Conservation (phyloP, 805 yeast genomes). For the Lipomyces japonicus region DNA sequence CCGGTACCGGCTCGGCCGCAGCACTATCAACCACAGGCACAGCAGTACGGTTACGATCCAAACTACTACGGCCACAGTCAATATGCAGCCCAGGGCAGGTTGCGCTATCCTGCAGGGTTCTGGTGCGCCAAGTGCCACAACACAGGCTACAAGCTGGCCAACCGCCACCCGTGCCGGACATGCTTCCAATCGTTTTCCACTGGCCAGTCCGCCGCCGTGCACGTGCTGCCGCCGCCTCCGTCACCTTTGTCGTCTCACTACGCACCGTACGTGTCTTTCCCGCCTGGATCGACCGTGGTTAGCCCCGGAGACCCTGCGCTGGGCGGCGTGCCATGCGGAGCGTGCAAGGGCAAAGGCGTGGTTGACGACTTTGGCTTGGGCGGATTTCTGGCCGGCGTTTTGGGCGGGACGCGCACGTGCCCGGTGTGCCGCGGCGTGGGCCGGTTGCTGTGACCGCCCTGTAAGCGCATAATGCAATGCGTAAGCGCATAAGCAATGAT, state of each 20-base stretch:
- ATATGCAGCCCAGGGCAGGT: slow-evolving; percentile 32
- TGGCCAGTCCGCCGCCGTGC: slow-evolving; percentile 32
- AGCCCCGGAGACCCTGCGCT: slow-evolving; percentile 73
- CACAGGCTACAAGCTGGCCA: slow-evolving; percentile 60
- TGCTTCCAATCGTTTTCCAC: slow-evolving; percentile 68
- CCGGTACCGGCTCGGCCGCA: slow-evolving; percentile 1
- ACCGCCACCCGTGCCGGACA: slow-evolving; percentile 60
- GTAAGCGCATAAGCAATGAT: neutral
- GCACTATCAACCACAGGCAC: neutral
- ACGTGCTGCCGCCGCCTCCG: slow-evolving; percentile 29
- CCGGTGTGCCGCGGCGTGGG: slow-evolving; percentile 22
- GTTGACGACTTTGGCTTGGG: slow-evolving; percentile 44
- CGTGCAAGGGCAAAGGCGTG: slow-evolving; percentile 65
- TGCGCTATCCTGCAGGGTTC: slow-evolving; percentile 61
- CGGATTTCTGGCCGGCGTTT: slow-evolving; percentile 2
- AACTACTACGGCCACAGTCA: no score
- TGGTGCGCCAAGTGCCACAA: slow-evolving; percentile 68
- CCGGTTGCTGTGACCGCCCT: slow-evolving; percentile 7
- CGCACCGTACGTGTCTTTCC: neutral
- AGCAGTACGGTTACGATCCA: neutral
- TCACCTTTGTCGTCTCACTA: slow-evolving; percentile 1
- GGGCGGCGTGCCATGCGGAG: slow-evolving; percentile 72
- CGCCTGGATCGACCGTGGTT: slow-evolving; percentile 43
- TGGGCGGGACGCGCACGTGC: slow-evolving; percentile 15
- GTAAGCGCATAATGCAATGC: slow-evolving; percentile 2